phyloP scores from a whole-genome alignment of 305 asterid species.

The Nicotiana rustica region DNA sequence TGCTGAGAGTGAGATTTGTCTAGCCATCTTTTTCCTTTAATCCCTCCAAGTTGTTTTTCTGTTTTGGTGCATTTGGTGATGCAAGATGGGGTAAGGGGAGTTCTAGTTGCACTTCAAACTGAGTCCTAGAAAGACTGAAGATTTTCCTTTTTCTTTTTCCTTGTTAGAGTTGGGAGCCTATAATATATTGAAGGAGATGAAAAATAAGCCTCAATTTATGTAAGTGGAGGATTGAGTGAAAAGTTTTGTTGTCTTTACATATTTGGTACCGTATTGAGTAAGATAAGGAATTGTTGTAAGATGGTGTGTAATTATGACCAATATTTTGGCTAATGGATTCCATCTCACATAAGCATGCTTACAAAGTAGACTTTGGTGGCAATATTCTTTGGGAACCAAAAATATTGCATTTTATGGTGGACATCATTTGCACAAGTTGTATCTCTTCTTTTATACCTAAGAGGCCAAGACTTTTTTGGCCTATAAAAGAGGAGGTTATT shows the following conservation, averaged over 20 bases:
- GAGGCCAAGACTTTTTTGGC: too few relatives aligned
- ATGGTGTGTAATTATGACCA: neutral
- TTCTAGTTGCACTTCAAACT: neutral
- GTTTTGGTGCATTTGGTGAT: neutral
- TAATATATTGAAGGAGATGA: neutral
- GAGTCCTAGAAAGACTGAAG: neutral
- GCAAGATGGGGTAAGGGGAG: neutral
- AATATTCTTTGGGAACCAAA: too few relatives aligned
- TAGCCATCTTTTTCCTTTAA: neutral
- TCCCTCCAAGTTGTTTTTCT: neutral
- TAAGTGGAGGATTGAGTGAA: neutral
- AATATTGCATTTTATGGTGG: too few relatives aligned
- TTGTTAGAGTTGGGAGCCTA: neutral
- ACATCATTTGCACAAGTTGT: too few relatives aligned
- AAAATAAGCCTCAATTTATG: neutral
- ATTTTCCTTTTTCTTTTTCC: neutral
- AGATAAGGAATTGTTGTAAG: neutral
- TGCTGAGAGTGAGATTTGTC: slow-evolving; percentile 8
- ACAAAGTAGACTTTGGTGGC: too few relatives aligned
- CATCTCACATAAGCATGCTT: too few relatives aligned
- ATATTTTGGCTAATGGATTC: too few relatives aligned
- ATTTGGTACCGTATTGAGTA: neutral
- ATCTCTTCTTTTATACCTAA: too few relatives aligned
- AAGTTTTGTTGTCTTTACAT: neutral
- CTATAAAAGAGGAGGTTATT: too few relatives aligned